Base-by-base conservation (phyloP, 768 basidiomycete species). In the Hericium rajendrae region DNA sequence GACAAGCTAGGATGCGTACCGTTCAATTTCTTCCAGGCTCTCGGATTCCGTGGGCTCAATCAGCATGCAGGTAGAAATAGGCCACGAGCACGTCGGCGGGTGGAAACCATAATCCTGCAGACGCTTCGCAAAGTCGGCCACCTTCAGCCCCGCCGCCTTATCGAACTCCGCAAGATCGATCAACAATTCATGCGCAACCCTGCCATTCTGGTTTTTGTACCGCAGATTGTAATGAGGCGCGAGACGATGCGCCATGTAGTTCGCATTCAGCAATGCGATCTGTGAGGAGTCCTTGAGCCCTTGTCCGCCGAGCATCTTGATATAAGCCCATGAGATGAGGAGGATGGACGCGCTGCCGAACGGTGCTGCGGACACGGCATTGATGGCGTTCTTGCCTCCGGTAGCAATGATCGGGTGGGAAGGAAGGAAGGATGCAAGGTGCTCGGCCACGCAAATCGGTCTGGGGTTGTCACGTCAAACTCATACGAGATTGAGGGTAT, bases 21-120 rank as follows among this genome's bases (percentile, higher is more conserved):
- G 81, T 66, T 98, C 92, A 54, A 98, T 81, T 70, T 97, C 95
- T 59, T 94, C 88, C 28, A 97, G 77, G 0, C 90, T 84, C 73
- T 98, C 95, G 0, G 91, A 94, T 71, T 98, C 95, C 2, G 95
- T 98, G 6, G 95, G 95, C 72, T 98, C 95, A 60, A 97, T 97
- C 54, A 97, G 78, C 91, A 97, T 97, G 66, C 90, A 94, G 1
- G 95, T 97, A 18, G 91, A 86, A 61, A 91, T 94, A 6, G 97
- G 97, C 97, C 97, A 98, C 6, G 94, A 94, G 71, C 93, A 95
- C 4, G 97, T 99, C 2, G 97, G 97, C 43, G 93, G 94, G 68
- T 97, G 93, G 78, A 97, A 90, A 57, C 93, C 91, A 65, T 87
- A 94, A 69, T 93, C 90, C 84, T 94, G 94, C 26, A 98, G 76